A percentile compares a stretch with the other conserved stretches of the same genome.
These are phyloP conservation scores for Xenoacremonium recifei DNA, from an alignment of 2,329 filamentous ascomycete genomes.

Conservation along the genomic window DNA sequence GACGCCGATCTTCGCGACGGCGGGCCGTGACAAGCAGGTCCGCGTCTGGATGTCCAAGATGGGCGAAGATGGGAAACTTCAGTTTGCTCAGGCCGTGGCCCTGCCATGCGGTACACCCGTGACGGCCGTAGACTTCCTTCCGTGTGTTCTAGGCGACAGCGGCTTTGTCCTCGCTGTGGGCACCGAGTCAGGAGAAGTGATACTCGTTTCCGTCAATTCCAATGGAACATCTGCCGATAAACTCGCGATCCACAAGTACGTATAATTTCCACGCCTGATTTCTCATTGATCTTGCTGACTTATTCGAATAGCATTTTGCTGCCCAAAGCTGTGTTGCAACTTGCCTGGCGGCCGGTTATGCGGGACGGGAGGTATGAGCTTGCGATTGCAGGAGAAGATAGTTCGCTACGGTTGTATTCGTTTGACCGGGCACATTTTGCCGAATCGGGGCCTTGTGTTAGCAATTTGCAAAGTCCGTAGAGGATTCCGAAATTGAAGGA, in stretches of 20 bases:
- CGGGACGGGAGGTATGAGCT: slow-evolving; percentile 36
- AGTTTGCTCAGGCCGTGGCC: slow-evolving; percentile 52
- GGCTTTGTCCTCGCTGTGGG: slow-evolving; percentile 52
- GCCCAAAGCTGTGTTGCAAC: slow-evolving; percentile 63
- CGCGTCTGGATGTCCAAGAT: slow-evolving; percentile 61
- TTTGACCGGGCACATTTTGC: slow-evolving; percentile 31
- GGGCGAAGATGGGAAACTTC: slow-evolving; percentile 28
- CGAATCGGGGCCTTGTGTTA: too few species aligned
- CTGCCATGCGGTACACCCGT: slow-evolving; percentile 59
- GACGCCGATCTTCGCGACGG: slow-evolving; percentile 71
- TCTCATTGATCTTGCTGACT: slow-evolving; percentile 12
- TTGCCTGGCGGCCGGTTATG: slow-evolving; percentile 63
- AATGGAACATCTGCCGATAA: too few species aligned
- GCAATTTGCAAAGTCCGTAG: too few species aligned
- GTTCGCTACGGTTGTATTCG: slow-evolving; percentile 57
- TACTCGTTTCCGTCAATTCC: slow-evolving; percentile 40
- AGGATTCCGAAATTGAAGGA: too few species aligned
- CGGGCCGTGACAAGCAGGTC: slow-evolving; percentile 83
- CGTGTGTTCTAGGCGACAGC: slow-evolving; percentile 28
- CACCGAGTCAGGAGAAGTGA: slow-evolving; percentile 52
- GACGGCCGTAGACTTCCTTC: slow-evolving; percentile 69
- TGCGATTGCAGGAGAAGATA: slow-evolving; percentile 59
- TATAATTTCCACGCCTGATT: too few species aligned
- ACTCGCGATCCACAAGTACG: slow-evolving; percentile 39
- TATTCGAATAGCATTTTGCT: slow-evolving; percentile 35